Base-by-base conservation (phyloP, 1,284 basidiomycete genomes). In the Melampsora americana region DNA sequence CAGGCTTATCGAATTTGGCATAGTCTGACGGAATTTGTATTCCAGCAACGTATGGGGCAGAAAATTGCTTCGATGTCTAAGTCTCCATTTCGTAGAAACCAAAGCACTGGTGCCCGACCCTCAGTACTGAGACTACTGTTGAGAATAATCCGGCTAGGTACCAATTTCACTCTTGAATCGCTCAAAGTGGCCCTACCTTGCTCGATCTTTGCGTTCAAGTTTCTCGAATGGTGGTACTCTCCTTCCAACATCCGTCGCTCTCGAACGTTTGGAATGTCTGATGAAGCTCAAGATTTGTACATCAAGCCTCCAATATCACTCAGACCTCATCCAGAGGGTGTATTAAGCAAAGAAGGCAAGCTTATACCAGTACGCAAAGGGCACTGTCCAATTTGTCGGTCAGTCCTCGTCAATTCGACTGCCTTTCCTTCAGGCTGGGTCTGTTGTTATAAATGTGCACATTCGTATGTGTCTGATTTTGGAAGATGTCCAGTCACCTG, bases 161-260 rank as follows among this genome's bases (percentile, higher is more conserved):
- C 39, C 61, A 56, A 48, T 62, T 23, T 64, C 56, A 30, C 68
- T 69, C 46, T 65, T 23, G 66, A 70, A 65, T 79, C 77, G 1
- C 85, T 95, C 64, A 89, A 90, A 79, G 85, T 95, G 62, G 86
- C 95, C 18, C 87, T 96, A 12, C 93, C 96, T 1, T 91, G 92
- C 3, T 90, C 93, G 46, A 95, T 99, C 78, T 96, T 99, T 83
- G 90, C 93, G 82, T 87, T 99, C 86, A 97, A 96, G 84, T 95
- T 99, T 83, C 86, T 97, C 42, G 94, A 99, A 84, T 99, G 96
- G 95, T 99, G 96, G 95, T 99, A 98, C 83, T 95, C 93, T 20
- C 97, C 95, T 2, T 94, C 95, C 0, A 75, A 81, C 9, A 78
- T 80, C 0, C 79, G 82, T 14, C 70, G 80, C 2, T 88, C 32